phyloP scores from a whole-genome alignment of 2,329 filamentous ascomycete species.

The Ophioceras dolichostomum region DNA sequence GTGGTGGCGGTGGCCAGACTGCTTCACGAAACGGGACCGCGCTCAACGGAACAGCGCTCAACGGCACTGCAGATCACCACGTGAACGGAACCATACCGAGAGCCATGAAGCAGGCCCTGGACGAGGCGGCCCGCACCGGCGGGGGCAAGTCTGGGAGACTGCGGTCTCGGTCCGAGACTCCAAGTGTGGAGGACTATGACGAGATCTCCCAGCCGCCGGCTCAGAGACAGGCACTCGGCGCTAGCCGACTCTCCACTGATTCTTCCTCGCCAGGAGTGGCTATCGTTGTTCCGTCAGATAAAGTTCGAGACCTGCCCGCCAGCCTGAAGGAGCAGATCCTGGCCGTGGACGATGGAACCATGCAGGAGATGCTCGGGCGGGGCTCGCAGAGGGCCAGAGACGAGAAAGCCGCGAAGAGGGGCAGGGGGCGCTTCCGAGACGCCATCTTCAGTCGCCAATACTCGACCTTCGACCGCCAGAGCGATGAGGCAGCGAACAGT shows the following conservation, averaged over 20 bases:
- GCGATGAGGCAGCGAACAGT: slow-evolving; percentile 49
- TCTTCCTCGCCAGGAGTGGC: background rate
- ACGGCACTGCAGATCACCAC: too few species aligned
- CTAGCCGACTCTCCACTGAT: background rate
- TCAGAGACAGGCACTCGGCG: too few species aligned
- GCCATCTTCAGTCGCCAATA: slow-evolving; percentile 63
- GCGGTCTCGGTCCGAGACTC: slow-evolving; percentile 25
- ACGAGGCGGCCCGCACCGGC: too few species aligned
- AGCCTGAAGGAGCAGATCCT: too few species aligned
- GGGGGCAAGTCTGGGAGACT: too few species aligned
- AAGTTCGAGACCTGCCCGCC: background rate
- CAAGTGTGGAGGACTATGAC: slow-evolving; percentile 34
- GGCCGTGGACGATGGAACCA: slow-evolving; percentile 21
- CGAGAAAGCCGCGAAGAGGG: slow-evolving; percentile 5
- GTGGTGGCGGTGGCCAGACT: too few species aligned
- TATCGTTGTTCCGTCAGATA: background rate
- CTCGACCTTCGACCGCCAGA: slow-evolving; percentile 63
- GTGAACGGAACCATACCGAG: too few species aligned
- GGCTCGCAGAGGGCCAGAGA: slow-evolving; percentile 16
- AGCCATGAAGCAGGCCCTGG: too few species aligned
- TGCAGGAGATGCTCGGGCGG: slow-evolving; percentile 23
- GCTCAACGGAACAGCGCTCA: too few species aligned
- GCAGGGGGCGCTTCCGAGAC: slow-evolving; percentile 29
- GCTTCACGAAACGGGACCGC: too few species aligned
- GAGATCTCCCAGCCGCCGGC: slow-evolving; percentile 14